Evolutionary conservation across 1,284 basidiomycete genomes (phyloP), one percentile per base, ranked within the genome.

Genomic region (Peniophora sp.): DNA sequence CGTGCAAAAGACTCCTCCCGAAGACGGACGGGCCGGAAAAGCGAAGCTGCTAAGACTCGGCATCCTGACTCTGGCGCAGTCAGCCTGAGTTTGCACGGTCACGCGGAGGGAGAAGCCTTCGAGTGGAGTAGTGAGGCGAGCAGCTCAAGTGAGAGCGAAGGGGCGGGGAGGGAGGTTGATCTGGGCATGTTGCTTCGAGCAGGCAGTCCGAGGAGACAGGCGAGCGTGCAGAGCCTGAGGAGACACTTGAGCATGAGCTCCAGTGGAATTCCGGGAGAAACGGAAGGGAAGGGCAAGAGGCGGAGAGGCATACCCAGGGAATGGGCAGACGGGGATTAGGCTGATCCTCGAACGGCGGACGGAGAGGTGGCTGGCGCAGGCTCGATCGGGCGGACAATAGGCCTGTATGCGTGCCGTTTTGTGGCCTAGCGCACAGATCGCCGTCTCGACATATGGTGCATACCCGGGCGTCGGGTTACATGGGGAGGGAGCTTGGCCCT

Each of bases 121-220:
- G 27, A 32, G 27, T 32, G 27, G 27, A 32, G 27, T 32, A 32
- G 9, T 72, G 71, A 67, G 59, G 51, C 46, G 57, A 49, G 48
- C 56, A 60, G 64, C 51, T 61, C 18, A 55, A 64, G 46, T 58
- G 55, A 66, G 23, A 60, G 67, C 52, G 63, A 71, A 20, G 78
- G 79, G 14, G 81, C 81, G 1, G 83, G 82, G 23, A 78, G 72
- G 9, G 83, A 85, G 55, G 68, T 86, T 35, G 76, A 83, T 57
- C 71, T 88, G 39, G 79, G 83, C 9, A 73, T 73, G 35, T 71
- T 88, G 51, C 74, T 88, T 35, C 5, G 27, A 32, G 27, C 27
- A 6, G 77, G 84, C n/a, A 83, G 80, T 10, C 74, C 85, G 12
- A 83, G 81, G 60, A 71, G 85, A 32, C 85, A 50, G 49, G 69